These are phyloP conservation scores for Fusarium vanettenii DNA, from an alignment of 2,329 filamentous ascomycete genomes.

Conservation along the genomic window DNA sequence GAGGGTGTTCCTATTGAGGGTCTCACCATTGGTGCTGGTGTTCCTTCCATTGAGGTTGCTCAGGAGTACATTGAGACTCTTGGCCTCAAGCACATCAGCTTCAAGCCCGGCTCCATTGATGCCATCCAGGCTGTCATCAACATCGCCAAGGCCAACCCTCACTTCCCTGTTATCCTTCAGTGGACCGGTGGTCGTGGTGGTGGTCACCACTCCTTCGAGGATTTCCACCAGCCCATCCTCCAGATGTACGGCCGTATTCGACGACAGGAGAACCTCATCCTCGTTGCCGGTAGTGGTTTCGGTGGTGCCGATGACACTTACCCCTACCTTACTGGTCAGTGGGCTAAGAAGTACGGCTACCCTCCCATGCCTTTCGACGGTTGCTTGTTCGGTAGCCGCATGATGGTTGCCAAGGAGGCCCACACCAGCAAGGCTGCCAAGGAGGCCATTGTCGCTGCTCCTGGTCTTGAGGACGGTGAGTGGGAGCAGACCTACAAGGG, in stretches of 20 bases:
- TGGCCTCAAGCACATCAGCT: conserved; percentile 90
- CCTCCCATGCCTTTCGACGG: conserved; percentile 96
- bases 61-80: conserved; percentile 95
- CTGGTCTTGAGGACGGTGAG: conserved; percentile 81
- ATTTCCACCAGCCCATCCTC: conserved; percentile 92
- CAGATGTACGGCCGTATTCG: conserved; percentile 92
- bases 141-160: conserved; percentile 92
- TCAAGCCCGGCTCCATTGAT: conserved; percentile 92
- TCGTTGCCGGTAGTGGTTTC: conserved; percentile 92
- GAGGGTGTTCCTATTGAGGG: conserved; percentile 93
- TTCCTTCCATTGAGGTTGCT: conserved; percentile 92
- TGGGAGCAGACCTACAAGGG: conserved; percentile 97
- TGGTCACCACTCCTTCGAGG: conserved; percentile 94
- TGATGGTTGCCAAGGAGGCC: conserved; percentile 95
- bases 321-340: conserved; percentile 88
- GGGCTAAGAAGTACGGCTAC: conserved; percentile 89
- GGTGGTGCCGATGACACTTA: conserved; percentile 91
- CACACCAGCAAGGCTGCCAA: conserved; percentile 89
- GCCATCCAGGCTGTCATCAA: conserved; percentile 92
- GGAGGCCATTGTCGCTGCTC: conserved; percentile 88
- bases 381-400: conserved; percentile 88
- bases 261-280: conserved; percentile 85
- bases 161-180: conserved; percentile 91
- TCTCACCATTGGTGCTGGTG: conserved; percentile 91
- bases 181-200: conserved; percentile 96